Evolutionary conservation across 2,329 filamentous ascomycete species (phyloP).

Genomic region (Botrytis paeoniae): DNA sequence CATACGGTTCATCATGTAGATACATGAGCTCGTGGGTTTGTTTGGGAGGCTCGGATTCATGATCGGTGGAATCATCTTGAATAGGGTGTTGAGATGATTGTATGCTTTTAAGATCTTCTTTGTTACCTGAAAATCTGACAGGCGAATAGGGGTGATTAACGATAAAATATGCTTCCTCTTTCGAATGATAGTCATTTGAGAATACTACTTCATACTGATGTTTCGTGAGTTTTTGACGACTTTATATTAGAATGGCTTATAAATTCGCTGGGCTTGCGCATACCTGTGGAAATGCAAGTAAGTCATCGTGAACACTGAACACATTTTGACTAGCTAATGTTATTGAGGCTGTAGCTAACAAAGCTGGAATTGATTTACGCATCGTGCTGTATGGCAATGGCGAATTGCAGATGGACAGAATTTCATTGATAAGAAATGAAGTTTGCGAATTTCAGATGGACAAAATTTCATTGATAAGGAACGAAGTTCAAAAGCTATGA

Average conservation of each 20-base stretch:
- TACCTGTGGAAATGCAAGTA: slow-evolving; percentile 70
- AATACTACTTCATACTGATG: slow-evolving; percentile 62
- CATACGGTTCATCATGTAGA: slow-evolving; percentile 55
- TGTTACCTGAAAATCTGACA: not conserved
- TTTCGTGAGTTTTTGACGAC: slow-evolving; percentile 24
- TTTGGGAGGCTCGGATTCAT: slow-evolving; percentile 29
- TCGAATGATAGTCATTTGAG: slow-evolving; percentile 57
- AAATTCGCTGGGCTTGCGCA: slow-evolving; percentile 1
- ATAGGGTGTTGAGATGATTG: slow-evolving; percentile 25
- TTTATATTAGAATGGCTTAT: not conserved
- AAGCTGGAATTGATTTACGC: slow-evolving; percentile 32
- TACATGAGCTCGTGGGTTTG: slow-evolving; percentile 57
- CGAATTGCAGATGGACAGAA: slow-evolving; percentile 6
- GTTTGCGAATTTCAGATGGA: slow-evolving; percentile 18
- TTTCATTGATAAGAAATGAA: slow-evolving; percentile 15
- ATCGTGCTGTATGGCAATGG: slow-evolving; percentile 38
- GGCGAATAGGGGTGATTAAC: slow-evolving; percentile 39
- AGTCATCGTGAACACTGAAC: slow-evolving; percentile 70
- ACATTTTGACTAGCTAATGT: slow-evolving; percentile 52
- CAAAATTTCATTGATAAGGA: slow-evolving; percentile 13
- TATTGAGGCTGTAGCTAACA: slow-evolving; percentile 35
- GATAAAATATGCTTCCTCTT: slow-evolving; percentile 52
- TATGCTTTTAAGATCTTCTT: slow-evolving; percentile 27
- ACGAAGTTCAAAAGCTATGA: not conserved
- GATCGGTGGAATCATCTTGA: slow-evolving; percentile 11